Base-by-base conservation (phyloP, 805 yeast species). In the Grigorovia transvaalensis region DNA sequence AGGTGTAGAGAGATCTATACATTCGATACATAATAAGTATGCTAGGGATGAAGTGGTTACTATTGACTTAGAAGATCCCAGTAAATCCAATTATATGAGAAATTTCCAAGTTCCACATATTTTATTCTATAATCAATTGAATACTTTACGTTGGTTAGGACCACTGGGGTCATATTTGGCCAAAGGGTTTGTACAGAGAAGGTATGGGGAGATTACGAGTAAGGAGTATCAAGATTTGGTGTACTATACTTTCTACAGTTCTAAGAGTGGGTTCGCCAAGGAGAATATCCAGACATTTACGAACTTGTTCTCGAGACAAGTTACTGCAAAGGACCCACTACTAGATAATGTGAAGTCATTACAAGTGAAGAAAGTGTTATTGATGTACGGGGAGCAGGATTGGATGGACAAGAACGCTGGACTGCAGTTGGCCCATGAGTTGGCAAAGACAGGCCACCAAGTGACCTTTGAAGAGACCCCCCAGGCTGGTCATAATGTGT, bases 401-500 rank as follows among this genome's bases (percentile, higher is more conserved):
- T 85, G 86, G 74, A 85, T 85, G 93, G 75, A 80, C 59, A 65
- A 74, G 1, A 73, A 71, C 44, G 84, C 84, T 0, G 85, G 85
- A 1, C 59, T 54, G 43, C 45, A 42, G 47, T 60, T 57, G 55
- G 57, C 53, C 9, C 56, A 59, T 15, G 50, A 51, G 18, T 52
- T 59, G 18, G 55, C 57, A 11, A 50, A 58, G 23, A 33, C 13
- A 49, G 52, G 18, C 40, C 49, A 12, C 52, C 43, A 41, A 23
- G 42, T 19, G 2, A 40, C 50, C 9, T 65, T 58, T 44, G 47
- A 51, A 8, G 65, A 64, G 30, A 59, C 67, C 2, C 64, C 67
- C 9, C 71, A 80, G 52, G 78, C 85, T 9, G 95, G 95, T 0
- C 95, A 87, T 64, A 90, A 87, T 61, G 61, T 87, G 12, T 85